Base-by-base conservation (phyloP, 106 monocot genomes). In the Dioscorea zingiberensis region DNA sequence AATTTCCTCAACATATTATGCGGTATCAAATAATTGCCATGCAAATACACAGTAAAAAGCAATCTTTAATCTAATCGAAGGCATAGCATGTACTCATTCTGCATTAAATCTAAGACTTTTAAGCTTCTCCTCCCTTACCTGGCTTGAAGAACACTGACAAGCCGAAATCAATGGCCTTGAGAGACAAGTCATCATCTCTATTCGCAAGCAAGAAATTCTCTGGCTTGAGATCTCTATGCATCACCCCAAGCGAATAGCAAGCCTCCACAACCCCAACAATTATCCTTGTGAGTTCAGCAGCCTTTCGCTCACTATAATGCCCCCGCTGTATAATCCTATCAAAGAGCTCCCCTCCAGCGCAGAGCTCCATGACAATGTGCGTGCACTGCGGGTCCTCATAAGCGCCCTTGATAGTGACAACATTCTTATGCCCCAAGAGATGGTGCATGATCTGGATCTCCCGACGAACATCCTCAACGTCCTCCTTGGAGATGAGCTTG, bases 361-460 rank as follows among this genome's bases (percentile, higher is more conserved):
- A 85, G 48, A 81, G 70, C 71, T 86, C 85, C 85, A 86, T 86
- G 21, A 86, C 85, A 55, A 86, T 86, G 64, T 86, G 85, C 19
- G 82, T 81, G 64, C 54, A 82, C 13, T 72, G 60, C 18, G 65
- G 58, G 30, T 86, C 85, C 75, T 86, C 85, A 57, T 72, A 86
- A 1, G 85, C 85, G 11, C 85, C 85, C 61, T 82, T 86, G 56
- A 86, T 86, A 2, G 57, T 59, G 32, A 86, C 85, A 28, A 86
- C 75, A 62, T 86, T 74, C 71, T 61, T 78, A 59, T 82, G 81
- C 3, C 82, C 85, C 0, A 81, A 66, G 22, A 86, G 66, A 61
- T 86, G 85, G 76, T 86, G 85, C 85, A 86, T 78, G 74, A 86
- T 86, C 75, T 86, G 85, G 64, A 86, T 86, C 85, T 86, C 85